A percentile compares a stretch with the other conserved stretches of the same genome.
phyloP scores from a whole-genome alignment of 2,329 filamentous ascomycete genomes.

The Clarireedia monteithiana region DNA sequence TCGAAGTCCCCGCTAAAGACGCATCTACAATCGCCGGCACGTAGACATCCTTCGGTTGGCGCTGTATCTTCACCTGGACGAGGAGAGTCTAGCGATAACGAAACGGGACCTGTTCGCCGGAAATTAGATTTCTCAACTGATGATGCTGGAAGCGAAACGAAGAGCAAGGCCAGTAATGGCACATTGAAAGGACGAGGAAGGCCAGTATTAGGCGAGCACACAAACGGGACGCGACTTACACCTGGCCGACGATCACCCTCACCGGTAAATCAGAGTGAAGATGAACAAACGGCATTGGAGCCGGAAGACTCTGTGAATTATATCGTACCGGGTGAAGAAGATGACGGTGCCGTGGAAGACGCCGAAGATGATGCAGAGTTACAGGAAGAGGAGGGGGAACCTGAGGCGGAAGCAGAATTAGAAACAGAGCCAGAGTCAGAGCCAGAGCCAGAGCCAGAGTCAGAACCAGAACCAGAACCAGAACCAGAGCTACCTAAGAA shows the following conservation, averaged over 20 bases:
- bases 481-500: background rate
- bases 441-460: slow-evolving; percentile 14
- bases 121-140: slow-evolving; percentile 28
- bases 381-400: slow-evolving; percentile 10
- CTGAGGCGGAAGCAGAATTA: slow-evolving; percentile 16
- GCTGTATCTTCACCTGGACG: slow-evolving; percentile 25
- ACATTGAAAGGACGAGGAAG: slow-evolving; percentile 1
- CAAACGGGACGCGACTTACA: slow-evolving; percentile 16
- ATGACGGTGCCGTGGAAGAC: slow-evolving; percentile 28
- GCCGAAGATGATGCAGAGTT: slow-evolving; percentile 22
- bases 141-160: slow-evolving; percentile 13
- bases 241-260: slow-evolving; percentile 8
- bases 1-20: slow-evolving; percentile 31
- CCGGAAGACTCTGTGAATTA: slow-evolving; percentile 21
- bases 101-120: slow-evolving; percentile 22
- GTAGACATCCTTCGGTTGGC: slow-evolving; percentile 27
- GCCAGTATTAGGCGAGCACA: slow-evolving; percentile 13
- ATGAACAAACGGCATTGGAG: slow-evolving; percentile 41
- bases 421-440: slow-evolving; percentile 1
- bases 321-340: slow-evolving; percentile 15
- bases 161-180: slow-evolving; percentile 1
- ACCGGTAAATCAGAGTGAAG: slow-evolving; percentile 23
- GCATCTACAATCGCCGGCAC: slow-evolving; percentile 28
- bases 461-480: slow-evolving; percentile 12
- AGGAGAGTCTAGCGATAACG: slow-evolving; percentile 21